Evolutionary conservation across 2,329 filamentous ascomycete genomes (phyloP), one percentile per base, ranked within the genome.

Genomic region (Colletotrichum costaricense): DNA sequence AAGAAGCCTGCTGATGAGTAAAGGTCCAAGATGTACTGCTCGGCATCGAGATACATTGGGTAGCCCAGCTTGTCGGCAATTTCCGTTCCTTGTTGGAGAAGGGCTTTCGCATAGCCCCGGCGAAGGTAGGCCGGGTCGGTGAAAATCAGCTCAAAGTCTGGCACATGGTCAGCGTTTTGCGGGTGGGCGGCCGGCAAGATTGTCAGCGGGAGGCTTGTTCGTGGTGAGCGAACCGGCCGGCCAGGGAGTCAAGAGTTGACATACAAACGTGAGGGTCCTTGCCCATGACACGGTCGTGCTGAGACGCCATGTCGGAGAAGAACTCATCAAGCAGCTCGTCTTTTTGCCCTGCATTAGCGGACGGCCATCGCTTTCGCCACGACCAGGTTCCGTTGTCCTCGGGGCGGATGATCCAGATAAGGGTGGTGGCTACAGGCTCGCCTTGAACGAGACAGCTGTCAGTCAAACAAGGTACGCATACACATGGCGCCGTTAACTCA

Each of bases 111-210:
- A 30, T 73, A 55, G 7, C 76, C 76, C 11, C 57, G 66, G 1
- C 75, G 42, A 4, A 72, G 75, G 7, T 74, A 69, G 4, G 72
- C 62, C 19, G 76, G 72, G 52, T 76, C 74, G 11, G 75, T 73
- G 64, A 76, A 69, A 26, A 76, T 60, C 11, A 76, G 38, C 33
- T 77, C 75, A 22, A 76, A 59, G 42, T 76, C 76, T 76, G 28
- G 9, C 19, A 6, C 19, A 26, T n/a, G 12, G n/a, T 63, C 24
- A 49, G 67, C 30, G 8, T 42, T 19, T 63, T 60, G 19, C 14
- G 12, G 8, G 26, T 5, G 35, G 33, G 9, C 19, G 7, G 8
- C 16, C 6, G 30, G 14, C 12, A 12, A 42, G 1, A 2, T 24
- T 22, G 28, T 2, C 5, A 26, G 19, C n/a, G 16, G 12, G 19